Evolutionary conservation across 495 filamentous ascomycete genomes (phyloP).

Genomic region (Schizothecium vesticola): DNA sequence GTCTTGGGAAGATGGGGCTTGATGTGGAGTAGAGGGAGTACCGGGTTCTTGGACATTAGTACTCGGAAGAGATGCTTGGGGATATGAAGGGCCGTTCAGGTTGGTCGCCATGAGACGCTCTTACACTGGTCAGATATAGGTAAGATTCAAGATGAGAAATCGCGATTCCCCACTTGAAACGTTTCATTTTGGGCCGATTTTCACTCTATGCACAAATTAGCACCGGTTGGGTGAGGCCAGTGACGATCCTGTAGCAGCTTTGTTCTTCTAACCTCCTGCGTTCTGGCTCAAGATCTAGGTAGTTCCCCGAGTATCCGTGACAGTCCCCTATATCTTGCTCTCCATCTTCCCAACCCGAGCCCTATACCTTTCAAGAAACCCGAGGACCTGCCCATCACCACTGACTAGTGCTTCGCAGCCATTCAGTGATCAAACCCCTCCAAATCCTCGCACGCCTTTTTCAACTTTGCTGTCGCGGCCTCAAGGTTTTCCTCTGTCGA

Average conservation of each 20-base stretch:
- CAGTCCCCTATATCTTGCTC: background rate
- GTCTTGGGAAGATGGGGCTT: slow-evolving; percentile 31
- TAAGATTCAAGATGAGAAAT: background rate
- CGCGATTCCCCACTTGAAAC: background rate
- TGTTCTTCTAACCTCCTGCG: background rate
- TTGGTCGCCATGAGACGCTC: background rate
- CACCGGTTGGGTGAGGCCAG: background rate
- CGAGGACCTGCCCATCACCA: background rate
- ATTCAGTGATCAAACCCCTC: slow-evolving; percentile 12
- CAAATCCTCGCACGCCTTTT: slow-evolving; percentile 28
- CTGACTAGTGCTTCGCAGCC: background rate
- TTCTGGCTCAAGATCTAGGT: background rate
- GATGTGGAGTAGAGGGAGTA: slow-evolving; percentile 42
- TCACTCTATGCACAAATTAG: background rate
- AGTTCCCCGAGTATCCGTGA: background rate
- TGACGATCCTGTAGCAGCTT: background rate
- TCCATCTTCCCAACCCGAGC: too few species aligned
- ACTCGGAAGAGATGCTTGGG: slow-evolving; percentile 42
- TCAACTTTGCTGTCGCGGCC: slow-evolving; percentile 26
- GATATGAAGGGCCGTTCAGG: slow-evolving; percentile 28
- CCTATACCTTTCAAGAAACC: background rate
- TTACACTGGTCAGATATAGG: background rate
- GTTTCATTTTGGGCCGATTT: background rate
- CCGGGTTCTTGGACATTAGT: slow-evolving; percentile 48
- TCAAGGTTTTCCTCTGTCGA: slow-evolving; percentile 21